phyloP scores from a whole-genome alignment of 2,329 filamentous ascomycete genomes.

The Colletotrichum orchidophilum region DNA sequence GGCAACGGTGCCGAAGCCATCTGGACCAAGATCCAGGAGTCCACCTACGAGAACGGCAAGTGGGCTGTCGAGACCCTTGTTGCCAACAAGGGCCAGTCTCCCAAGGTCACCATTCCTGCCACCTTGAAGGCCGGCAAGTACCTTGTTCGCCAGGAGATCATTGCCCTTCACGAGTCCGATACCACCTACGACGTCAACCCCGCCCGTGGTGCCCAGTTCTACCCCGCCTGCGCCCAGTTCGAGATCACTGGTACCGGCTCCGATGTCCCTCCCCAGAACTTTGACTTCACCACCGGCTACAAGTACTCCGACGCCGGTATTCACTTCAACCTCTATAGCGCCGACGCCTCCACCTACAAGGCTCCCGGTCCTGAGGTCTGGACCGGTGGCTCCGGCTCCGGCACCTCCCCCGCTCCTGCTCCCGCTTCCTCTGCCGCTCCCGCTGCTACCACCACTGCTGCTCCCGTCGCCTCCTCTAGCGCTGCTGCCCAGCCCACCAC shows the following conservation, averaged over 20 bases:
- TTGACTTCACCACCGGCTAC: constrained; percentile 64
- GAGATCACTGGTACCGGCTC: constrained; percentile 65
- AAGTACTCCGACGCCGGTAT: constrained; percentile 66
- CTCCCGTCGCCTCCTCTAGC: constrained; percentile 1
- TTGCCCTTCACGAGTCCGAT: constrained; percentile 59
- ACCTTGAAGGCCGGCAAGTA: constrained; percentile 60
- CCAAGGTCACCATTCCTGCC: constrained; percentile 57
- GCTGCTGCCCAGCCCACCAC: constrained; percentile 20
- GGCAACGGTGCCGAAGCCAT: constrained; percentile 57
- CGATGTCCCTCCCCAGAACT: constrained; percentile 52
- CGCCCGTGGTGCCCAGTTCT: constrained; percentile 60
- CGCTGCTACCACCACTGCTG: constrained; percentile 1
- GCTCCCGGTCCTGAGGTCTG: constrained; percentile 49
- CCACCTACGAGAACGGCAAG: constrained; percentile 48
- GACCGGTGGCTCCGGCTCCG: constrained; percentile 35
- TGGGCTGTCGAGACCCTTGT: constrained; percentile 58
- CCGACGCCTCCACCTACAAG: constrained; percentile 39
- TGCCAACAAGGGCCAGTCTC: constrained; percentile 55
- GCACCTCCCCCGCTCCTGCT: constrained; percentile 22
- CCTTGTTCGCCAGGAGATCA: constrained; percentile 64
- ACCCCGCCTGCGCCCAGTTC: constrained; percentile 68
- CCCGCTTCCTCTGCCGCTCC: constrained; percentile 18
- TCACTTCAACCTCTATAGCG: constrained; percentile 65
- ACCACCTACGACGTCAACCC: constrained; percentile 42
- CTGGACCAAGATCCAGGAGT: constrained; percentile 58